Evolutionary conservation across 1,284 basidiomycete genomes (phyloP).

Genomic region (Golubevia pallescens): DNA sequence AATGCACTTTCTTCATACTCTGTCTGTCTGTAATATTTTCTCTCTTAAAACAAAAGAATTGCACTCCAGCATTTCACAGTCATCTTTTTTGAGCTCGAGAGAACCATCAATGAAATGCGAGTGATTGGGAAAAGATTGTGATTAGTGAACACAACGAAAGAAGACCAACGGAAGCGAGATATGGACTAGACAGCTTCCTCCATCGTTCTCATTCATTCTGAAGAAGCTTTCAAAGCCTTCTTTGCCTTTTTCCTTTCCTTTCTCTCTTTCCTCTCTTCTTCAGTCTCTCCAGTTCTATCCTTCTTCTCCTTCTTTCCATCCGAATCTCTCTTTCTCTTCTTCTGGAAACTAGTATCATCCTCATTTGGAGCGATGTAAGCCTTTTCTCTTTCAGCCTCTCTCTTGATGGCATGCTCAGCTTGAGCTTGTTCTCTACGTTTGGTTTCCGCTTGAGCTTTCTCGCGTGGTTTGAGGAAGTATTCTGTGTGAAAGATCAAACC

Average conservation of each 20-base stretch:
- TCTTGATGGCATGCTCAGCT: conserved; percentile 25
- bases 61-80: no score
- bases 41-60: no score
- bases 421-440: conserved; percentile 74
- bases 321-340: conserved; percentile 9
- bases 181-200: no score
- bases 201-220: no score
- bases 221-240: no score
- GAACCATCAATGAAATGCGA: no score
- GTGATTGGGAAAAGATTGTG: no score
- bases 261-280: conserved; percentile 7
- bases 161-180: no score
- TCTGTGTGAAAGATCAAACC: conserved; percentile 66
- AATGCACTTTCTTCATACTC: no score
- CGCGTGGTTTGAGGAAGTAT: conserved; percentile 90
- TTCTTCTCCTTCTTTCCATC: conserved; percentile 17
- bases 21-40: no score
- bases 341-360: conserved; percentile 6
- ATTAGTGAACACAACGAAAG: no score
- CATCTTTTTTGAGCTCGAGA: no score
- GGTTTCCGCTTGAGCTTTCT: conserved; percentile 75
- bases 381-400: conserved; percentile 42
- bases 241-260: conserved; percentile 17
- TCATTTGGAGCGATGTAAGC: conserved; percentile 39
- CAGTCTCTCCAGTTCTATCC: conserved; percentile 4